These are phyloP conservation scores for Hibiscus mutabilis DNA, from an alignment of 345 rosid genomes.

Conservation along the genomic window DNA sequence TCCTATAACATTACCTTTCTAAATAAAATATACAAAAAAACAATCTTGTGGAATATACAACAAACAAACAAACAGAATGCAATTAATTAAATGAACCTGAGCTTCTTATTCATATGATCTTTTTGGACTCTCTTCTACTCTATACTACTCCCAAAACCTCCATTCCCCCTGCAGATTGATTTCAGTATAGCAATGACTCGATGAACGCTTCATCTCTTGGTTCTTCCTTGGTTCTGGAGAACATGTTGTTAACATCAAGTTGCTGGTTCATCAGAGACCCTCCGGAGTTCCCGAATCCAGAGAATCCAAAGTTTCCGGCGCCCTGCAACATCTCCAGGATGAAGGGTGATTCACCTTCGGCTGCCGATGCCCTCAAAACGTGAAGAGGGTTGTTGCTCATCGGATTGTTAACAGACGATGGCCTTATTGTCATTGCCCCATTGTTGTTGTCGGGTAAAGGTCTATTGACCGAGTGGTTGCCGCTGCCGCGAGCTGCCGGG, in stretches of 20 bases:
- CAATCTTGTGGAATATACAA: conserved; percentile 18
- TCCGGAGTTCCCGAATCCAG: conserved; percentile 33
- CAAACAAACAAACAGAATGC: conserved; percentile 21
- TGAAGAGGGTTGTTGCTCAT: conserved; percentile 20
- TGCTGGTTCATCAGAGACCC: conserved; percentile 34
- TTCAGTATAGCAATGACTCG: conserved; percentile 40
- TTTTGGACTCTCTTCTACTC: background rate
- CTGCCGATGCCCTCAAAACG: conserved; percentile 16
- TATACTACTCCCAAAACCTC: background rate
- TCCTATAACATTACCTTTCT: conserved; percentile 8
- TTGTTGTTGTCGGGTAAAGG: conserved; percentile 22
- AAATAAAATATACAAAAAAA: conserved; percentile 7
- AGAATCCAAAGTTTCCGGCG: conserved; percentile 29
- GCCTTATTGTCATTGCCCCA: conserved; percentile 26
- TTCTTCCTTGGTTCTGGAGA: conserved; percentile 48
- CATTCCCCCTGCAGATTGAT: background rate
- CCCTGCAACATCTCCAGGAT: conserved; percentile 42
- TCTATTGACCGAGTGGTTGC: conserved; percentile 34
- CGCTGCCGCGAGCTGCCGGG: conserved; percentile 74
- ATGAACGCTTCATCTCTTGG: conserved; percentile 51
- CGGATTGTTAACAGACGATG: conserved; percentile 21
- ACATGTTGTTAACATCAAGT: conserved; percentile 17
- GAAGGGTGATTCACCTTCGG: conserved; percentile 33
- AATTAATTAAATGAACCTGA: conserved; percentile 18
- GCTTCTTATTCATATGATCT: conserved; percentile 12